A percentile compares a stretch with the other conserved stretches of the same genome.
These are phyloP conservation scores for Populus hybrid DNA, from an alignment of 441 rosid genomes.

Conservation along the genomic window DNA sequence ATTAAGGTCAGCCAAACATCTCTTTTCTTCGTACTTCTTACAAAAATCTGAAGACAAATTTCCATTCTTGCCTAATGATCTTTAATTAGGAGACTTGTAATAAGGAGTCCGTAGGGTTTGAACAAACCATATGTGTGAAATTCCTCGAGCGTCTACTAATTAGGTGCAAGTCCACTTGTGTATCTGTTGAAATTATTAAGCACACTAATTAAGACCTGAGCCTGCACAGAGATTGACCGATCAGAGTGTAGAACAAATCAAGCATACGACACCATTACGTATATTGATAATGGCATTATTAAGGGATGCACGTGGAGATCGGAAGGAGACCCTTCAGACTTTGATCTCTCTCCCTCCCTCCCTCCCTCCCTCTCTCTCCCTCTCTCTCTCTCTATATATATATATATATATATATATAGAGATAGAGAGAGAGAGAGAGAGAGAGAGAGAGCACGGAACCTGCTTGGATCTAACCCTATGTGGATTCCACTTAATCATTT, in stretches of 20 bases:
- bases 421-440: too few species aligned
- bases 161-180: constrained; percentile 14
- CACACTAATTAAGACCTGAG: constrained; percentile 17
- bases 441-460: not conserved
- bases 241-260: not conserved
- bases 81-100: too few species aligned
- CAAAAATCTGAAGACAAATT: too few species aligned
- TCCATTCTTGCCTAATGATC: too few species aligned
- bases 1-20: too few species aligned
- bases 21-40: too few species aligned
- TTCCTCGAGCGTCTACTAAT: not conserved
- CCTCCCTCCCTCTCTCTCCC: too few species aligned
- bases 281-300: not conserved
- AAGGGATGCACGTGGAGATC: constrained; percentile 14
- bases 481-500: constrained; percentile 23
- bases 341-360: not conserved
- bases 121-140: not conserved
- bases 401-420: not conserved
- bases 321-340: not conserved
- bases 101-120: too few species aligned
- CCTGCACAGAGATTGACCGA: not conserved
- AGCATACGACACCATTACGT: not conserved
- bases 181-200: not conserved
- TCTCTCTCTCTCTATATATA: too few species aligned
- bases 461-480: not conserved